Evolutionary conservation across 169 alveolate species (phyloP).

Genomic region (Plasmodium knowlesi): DNA sequence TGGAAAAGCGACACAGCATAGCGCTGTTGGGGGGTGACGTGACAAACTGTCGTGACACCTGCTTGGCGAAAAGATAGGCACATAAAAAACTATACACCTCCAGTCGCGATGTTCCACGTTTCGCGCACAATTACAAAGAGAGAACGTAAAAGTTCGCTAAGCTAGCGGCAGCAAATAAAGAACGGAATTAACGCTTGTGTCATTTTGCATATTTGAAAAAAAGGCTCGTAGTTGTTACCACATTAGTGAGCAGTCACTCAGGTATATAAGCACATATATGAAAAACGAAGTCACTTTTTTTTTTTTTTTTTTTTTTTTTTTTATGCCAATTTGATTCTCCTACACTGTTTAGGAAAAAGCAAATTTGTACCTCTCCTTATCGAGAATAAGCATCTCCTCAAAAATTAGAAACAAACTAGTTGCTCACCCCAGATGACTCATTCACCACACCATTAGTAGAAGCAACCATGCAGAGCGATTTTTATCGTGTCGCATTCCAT

Average conservation of each 20-base stretch:
- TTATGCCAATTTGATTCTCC: neutral
- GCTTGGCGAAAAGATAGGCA: neutral
- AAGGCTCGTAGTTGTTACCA: neutral
- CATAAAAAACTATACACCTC: neutral
- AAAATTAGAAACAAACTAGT: neutral
- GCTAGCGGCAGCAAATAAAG: neutral
- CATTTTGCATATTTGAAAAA: neutral
- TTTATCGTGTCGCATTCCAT: neutral
- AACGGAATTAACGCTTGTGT: neutral
- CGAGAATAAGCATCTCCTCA: neutral
- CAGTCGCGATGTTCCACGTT: neutral
- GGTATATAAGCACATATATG: neutral
- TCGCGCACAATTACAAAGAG: neutral
- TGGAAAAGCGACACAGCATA: neutral
- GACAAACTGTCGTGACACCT: neutral
- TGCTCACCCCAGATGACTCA: neutral
- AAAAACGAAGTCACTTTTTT: neutral
- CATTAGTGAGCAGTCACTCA: neutral
- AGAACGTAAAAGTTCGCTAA: neutral
- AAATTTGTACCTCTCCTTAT: neutral
- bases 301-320: neutral
- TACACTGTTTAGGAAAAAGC: neutral
- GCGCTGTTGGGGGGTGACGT: neutral
- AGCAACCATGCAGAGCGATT: neutral
- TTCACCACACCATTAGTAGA: neutral